Percentiles rank a stretch among this genome's conserved stretches.
Evolutionary conservation across 768 basidiomycete species (phyloP).

Genomic region (Podaxis sp.): DNA sequence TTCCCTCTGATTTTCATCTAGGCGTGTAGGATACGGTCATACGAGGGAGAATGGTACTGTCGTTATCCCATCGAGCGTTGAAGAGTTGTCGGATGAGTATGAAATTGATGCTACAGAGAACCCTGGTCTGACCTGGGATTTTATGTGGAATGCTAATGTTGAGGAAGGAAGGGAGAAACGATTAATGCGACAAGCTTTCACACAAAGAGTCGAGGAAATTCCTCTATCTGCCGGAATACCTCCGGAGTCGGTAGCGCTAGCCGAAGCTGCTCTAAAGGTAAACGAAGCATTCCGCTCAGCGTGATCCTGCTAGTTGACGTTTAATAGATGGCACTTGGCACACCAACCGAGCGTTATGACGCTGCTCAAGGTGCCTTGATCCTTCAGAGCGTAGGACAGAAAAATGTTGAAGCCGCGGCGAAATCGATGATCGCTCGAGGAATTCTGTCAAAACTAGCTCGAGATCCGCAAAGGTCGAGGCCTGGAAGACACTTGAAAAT

Average conservation of each 20-base stretch:
- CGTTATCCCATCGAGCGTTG: slow-evolving; percentile 38
- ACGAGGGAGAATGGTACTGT: slow-evolving; percentile 28
- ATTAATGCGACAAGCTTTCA: slow-evolving; percentile 54
- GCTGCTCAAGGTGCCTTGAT: slow-evolving; percentile 52
- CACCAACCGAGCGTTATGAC: slow-evolving; percentile 66
- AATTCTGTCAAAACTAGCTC: slow-evolving; percentile 61
- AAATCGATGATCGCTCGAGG: slow-evolving; percentile 59
- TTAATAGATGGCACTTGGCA: slow-evolving; percentile 73
- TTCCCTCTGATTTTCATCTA: slow-evolving; percentile 23
- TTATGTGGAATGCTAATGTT: slow-evolving; percentile 66
- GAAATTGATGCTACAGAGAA: slow-evolving; percentile 43
- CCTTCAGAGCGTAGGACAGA: slow-evolving; percentile 53
- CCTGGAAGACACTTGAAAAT: slow-evolving; percentile 77
- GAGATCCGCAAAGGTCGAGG: slow-evolving; percentile 55
- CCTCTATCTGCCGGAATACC: slow-evolving; percentile 23
- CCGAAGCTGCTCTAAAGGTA: slow-evolving; percentile 74
- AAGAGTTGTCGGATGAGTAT: slow-evolving; percentile 39
- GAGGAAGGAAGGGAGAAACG: slow-evolving; percentile 77
- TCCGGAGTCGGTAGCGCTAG: slow-evolving; percentile 42
- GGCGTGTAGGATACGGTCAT: slow-evolving; percentile 61
- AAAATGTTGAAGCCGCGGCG: slow-evolving; percentile 49
- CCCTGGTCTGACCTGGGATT: slow-evolving; percentile 55
- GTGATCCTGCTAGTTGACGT: background rate
- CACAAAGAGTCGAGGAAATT: slow-evolving; percentile 36
- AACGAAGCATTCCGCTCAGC: background rate